These are phyloP conservation scores for Catharanthus roseus DNA, from an alignment of 257 asterid genomes.

Conservation along the genomic window DNA sequence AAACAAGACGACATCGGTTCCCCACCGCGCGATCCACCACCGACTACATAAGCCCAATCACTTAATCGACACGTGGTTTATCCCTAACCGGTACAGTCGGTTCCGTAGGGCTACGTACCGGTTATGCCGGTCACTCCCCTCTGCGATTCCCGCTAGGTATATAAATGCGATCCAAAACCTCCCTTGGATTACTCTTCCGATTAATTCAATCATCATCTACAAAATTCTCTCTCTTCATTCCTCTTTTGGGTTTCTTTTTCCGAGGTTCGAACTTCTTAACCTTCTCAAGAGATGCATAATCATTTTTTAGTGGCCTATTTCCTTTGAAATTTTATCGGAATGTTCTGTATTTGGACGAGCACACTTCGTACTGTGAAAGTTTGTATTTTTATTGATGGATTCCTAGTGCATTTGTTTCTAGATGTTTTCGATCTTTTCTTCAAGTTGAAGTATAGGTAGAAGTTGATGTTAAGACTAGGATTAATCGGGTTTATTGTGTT, in stretches of 20 bases:
- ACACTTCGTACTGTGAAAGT: constrained; percentile 13
- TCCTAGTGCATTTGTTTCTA: constrained; percentile 1
- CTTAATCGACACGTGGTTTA: constrained; percentile 30
- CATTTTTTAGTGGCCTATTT: neutral
- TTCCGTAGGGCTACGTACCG: constrained; percentile 23
- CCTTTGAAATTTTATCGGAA: neutral
- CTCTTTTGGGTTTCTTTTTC: constrained; percentile 18
- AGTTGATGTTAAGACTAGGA: constrained; percentile 15
- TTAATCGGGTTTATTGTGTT: constrained; percentile 19
- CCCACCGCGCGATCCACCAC: constrained; percentile 53
- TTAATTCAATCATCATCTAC: constrained; percentile 14
- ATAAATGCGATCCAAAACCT: constrained; percentile 24
- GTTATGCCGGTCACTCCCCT: constrained; percentile 40
- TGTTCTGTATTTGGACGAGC: neutral
- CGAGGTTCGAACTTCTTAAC: constrained; percentile 40
- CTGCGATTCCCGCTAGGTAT: constrained; percentile 55
- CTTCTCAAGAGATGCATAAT: constrained; percentile 1
- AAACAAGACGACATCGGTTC: constrained; percentile 27
- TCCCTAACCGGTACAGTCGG: constrained; percentile 30
- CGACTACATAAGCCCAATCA: constrained; percentile 24
- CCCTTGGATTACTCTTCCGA: constrained; percentile 8
- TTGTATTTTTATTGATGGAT: neutral
- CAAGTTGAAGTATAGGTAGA: constrained; percentile 10
- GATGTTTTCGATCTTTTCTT: constrained; percentile 36
- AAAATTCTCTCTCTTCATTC: constrained; percentile 17